These are phyloP conservation scores for Microcyclosporella mali DNA, from an alignment of 2,329 filamentous ascomycete genomes.

Conservation along the genomic window DNA sequence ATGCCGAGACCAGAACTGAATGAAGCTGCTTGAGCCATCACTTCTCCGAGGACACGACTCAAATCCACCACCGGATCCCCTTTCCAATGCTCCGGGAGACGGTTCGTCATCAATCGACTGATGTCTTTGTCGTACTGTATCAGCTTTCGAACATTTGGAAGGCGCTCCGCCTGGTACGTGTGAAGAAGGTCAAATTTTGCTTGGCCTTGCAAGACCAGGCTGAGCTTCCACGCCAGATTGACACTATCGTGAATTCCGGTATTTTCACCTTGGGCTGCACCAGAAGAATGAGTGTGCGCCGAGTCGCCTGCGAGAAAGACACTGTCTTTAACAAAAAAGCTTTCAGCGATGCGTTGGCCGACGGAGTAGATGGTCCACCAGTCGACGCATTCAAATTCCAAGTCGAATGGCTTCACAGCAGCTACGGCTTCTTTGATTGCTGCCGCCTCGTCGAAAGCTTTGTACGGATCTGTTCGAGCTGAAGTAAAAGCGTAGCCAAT, in stretches of 20 bases:
- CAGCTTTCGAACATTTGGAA: conserved; percentile 20
- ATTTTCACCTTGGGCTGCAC: conserved; percentile 43
- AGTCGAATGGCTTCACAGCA: conserved; percentile 36
- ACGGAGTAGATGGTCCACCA: conserved; percentile 1
- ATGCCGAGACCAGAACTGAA: conserved; percentile 22
- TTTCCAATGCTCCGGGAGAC: conserved; percentile 16
- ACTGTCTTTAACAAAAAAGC: not conserved
- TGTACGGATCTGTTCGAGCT: conserved; percentile 25
- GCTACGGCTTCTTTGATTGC: conserved; percentile 36
- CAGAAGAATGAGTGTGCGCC: not conserved
- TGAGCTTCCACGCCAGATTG: conserved; percentile 17
- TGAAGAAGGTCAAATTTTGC: conserved; percentile 8
- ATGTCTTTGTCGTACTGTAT: conserved; percentile 22
- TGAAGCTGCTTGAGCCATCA: conserved; percentile 19
- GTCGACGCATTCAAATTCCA: conserved; percentile 37
- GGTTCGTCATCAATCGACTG: conserved; percentile 19
- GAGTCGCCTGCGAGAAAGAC: not conserved
- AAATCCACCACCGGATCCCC: conserved; percentile 16
- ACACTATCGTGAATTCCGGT: conserved; percentile 13
- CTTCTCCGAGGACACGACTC: conserved; percentile 13
- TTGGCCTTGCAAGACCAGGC: conserved; percentile 12
- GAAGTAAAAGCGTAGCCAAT: conserved; percentile 51
- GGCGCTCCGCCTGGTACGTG: conserved; percentile 7
- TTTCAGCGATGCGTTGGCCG: not conserved
- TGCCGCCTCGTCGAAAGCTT: conserved; percentile 18